phyloP scores from a whole-genome alignment of 495 filamentous ascomycete species.

The Penicillium lividum region DNA sequence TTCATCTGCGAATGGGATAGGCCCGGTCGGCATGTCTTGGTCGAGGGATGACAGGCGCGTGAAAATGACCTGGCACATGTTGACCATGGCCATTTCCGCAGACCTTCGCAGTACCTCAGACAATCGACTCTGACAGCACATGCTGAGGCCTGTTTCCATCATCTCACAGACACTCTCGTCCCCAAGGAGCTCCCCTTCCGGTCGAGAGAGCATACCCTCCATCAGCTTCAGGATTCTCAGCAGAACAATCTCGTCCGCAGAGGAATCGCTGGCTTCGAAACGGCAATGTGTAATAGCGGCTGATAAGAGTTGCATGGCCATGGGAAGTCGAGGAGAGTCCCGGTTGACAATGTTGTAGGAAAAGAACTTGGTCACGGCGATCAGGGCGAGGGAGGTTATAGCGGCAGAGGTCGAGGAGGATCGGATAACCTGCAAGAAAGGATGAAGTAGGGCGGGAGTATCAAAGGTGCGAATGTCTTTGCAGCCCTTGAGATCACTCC shows the following conservation, averaged over 20 bases:
- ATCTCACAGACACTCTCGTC: slow-evolving; percentile 98
- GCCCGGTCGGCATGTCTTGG: slow-evolving; percentile 63
- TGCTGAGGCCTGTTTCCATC: slow-evolving; percentile 98
- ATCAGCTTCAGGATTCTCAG: slow-evolving; percentile 93
- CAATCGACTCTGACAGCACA: slow-evolving; percentile 91
- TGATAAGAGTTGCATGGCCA: slow-evolving; percentile 93
- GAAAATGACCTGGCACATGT: slow-evolving; percentile 98
- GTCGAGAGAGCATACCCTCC: slow-evolving; percentile 94
- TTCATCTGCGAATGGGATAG: slow-evolving; percentile 53
- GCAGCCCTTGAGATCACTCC: slow-evolving; percentile 87
- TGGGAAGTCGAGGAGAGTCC: slow-evolving; percentile 77
- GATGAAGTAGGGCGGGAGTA: slow-evolving; percentile 84
- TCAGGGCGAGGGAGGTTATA: slow-evolving; percentile 90
- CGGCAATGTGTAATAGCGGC: slow-evolving; percentile 96
- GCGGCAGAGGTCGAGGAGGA: slow-evolving; percentile 94
- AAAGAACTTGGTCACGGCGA: slow-evolving; percentile 97
- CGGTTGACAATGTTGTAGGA: slow-evolving; percentile 86
- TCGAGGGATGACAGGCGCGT: slow-evolving; percentile 85
- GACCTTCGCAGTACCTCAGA: slow-evolving; percentile 88
- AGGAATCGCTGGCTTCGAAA: slow-evolving; percentile 93
- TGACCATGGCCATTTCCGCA: slow-evolving; percentile 95
- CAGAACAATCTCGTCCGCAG: slow-evolving; percentile 92
- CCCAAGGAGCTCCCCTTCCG: slow-evolving; percentile 85
- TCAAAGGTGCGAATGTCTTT: slow-evolving; percentile 92
- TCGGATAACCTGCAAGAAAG: slow-evolving; percentile 95